Evolutionary conservation across 495 filamentous ascomycete genomes (phyloP), one percentile per base, ranked within the genome.

Genomic region (Aspergillus incahuasiensis): DNA sequence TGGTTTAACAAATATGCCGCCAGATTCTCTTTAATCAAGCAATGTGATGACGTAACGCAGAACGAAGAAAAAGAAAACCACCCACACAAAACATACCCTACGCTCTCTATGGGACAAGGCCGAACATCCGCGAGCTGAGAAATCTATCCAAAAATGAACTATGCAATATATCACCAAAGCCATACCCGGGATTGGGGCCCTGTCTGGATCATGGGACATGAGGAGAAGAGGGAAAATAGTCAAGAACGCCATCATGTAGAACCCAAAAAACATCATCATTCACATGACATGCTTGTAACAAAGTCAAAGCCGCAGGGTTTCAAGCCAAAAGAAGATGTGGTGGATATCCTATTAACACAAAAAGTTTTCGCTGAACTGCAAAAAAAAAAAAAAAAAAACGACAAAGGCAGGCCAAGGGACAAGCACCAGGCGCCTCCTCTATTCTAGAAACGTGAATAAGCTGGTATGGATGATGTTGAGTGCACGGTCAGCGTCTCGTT

Each of bases 401-500:
- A 32, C 40, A 48, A 45, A 12, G 18, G 18, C 24, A 34, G 13
- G 25, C 21, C 24, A 22, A 32, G 41, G 28, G 30, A 30, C 9
- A 30, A 28, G 38, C n/a, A 20, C 13, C 15, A 3, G 24, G 24
- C 25, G 22, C 25, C 22, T 46, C 24, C 47, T 56, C 65, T 74
- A 79, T 30, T 81, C 77, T 60, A 81, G 59, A 59, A 81, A 82
- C 19, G 79, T 82, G 62, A 98, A 97, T 48, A 98, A 81, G 73
- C 86, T 89, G 16, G 92, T 96, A 68, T 98, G 94, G 48, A 98
- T 81, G 61, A 97, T 87, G 64, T 92, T 97, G 76, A 97, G 85
- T 13, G 94, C 94, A 52, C 92, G 83, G 52, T 90, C 87, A 38
- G 92, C 91, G 57, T 96, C 89, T 62, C 87, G 79, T 62, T 89